phyloP scores from a whole-genome alignment of 257 asterid genomes.

The Cruciata laevipes region DNA sequence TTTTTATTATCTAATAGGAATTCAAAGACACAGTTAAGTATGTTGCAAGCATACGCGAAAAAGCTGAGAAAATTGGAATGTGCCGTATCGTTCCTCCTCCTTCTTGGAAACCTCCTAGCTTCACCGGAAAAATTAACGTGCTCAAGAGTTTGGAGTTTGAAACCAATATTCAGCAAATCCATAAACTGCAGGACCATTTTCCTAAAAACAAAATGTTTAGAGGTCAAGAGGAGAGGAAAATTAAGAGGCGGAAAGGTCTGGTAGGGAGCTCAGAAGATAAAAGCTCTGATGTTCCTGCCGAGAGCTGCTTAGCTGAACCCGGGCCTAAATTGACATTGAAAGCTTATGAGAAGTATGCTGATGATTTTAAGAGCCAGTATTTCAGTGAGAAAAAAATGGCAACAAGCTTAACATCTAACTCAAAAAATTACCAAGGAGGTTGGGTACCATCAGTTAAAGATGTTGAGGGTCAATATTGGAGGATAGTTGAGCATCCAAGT shows the following conservation, averaged over 20 bases:
- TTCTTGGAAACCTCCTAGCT: slow-evolving; percentile 63
- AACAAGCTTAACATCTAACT: slow-evolving; percentile 12
- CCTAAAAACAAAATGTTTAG: slow-evolving; percentile 27
- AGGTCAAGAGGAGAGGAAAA: slow-evolving; percentile 25
- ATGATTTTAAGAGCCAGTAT: slow-evolving; percentile 66
- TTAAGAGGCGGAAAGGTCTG: slow-evolving; percentile 28
- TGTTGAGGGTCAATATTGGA: slow-evolving; percentile 91
- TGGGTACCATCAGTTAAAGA: slow-evolving; percentile 38
- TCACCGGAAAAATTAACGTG: slow-evolving; percentile 29
- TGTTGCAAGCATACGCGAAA: slow-evolving; percentile 51
- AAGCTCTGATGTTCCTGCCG: slow-evolving; percentile 16
- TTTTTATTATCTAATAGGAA: slow-evolving; percentile 53
- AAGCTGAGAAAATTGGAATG: slow-evolving; percentile 60
- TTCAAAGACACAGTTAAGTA: slow-evolving; percentile 66
- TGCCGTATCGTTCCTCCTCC: slow-evolving; percentile 94
- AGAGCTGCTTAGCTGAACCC: slow-evolving; percentile 27
- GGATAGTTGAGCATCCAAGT: slow-evolving; percentile 57
- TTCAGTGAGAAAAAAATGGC: slow-evolving; percentile 32
- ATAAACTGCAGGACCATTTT: slow-evolving; percentile 35
- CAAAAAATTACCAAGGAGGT: background rate
- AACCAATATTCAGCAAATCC: slow-evolving; percentile 44
- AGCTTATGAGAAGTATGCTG: slow-evolving; percentile 57
- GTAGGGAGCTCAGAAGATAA: slow-evolving; percentile 14
- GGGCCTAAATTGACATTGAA: slow-evolving; percentile 59
- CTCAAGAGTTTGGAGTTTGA: slow-evolving; percentile 44